Base-by-base conservation (phyloP, 306 rosid species). In the Senna siamea region DNA sequence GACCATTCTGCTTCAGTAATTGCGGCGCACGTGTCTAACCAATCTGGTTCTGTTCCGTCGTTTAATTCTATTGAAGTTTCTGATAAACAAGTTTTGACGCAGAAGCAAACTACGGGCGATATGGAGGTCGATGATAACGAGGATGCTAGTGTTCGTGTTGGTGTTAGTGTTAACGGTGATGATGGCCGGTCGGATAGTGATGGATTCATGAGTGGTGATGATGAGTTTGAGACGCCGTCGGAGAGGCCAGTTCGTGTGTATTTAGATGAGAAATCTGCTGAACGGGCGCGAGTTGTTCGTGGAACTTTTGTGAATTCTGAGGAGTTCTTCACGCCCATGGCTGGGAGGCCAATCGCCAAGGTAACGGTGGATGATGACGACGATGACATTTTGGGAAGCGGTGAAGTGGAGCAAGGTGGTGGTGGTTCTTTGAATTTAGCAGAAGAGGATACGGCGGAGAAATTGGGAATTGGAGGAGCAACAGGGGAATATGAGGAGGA, bases 171-270 rank as follows among this genome's bases (percentile, higher is more conserved):
- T 17, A 43, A 4, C 5, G 85, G 79, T 4, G 66, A 63, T 15
- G 78, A 17, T n/a, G 80, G 46, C 9, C 90, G 81, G 34, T 82
- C 89, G 6, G 96, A 87, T 0, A 46, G 63, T 14, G 92, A 85
- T 5, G 98, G 96, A 44, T 91, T 91, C 37, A 23, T 77, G 53
- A 91, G 92, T 57, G 97, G 86, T 2, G 94, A 81, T 10, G 88
- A 81, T 34, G 93, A 84, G 34, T 81, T 87, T 1, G 93, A 78
- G n/a, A 20, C 83, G 46, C 76, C 69, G 6, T 26, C 60, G 2
- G 77, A 76, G n/a, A 73, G 79, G 80, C 90, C 89, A 7, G 38
- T 87, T 78, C 73, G 61, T 7, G 82, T 80, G 5, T 73, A 73
- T 46, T 41, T 81, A 1, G 68, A 43, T 35, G 77, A 61, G 19